A percentile compares a stretch with the other conserved stretches of the same genome.
Evolutionary conservation across 2,329 filamentous ascomycete genomes (phyloP).

Genomic region (Amesomyces nigricolor): DNA sequence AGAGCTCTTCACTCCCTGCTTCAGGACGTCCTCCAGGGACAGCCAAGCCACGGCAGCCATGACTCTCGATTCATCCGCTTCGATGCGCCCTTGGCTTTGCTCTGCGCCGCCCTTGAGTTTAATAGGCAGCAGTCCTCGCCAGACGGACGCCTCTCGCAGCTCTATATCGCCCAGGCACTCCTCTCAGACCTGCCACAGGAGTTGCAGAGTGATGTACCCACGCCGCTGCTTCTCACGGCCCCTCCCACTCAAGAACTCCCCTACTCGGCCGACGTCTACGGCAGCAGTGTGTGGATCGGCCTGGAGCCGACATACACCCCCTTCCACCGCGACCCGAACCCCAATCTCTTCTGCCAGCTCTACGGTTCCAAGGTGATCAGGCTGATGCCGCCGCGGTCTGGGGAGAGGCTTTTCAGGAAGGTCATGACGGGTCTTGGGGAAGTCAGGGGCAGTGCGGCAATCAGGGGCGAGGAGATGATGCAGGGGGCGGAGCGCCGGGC

Average conservation of each 20-base stretch:
- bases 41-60: background rate
- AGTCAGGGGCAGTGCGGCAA: slow-evolving; percentile 36
- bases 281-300: slow-evolving; percentile 82
- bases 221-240: slow-evolving; percentile 54
- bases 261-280: slow-evolving; percentile 80
- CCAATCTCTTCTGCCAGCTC: slow-evolving; percentile 85
- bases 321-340: slow-evolving; percentile 87
- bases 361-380: slow-evolving; percentile 66
- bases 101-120: slow-evolving; percentile 51
- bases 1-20: slow-evolving; percentile 11
- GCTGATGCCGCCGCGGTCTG: slow-evolving; percentile 60
- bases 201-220: slow-evolving; percentile 61
- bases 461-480: slow-evolving; percentile 91
- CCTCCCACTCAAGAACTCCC: slow-evolving; percentile 32
- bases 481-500: slow-evolving; percentile 62
- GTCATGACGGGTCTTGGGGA: slow-evolving; percentile 40
- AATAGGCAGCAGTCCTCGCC: slow-evolving; percentile 34
- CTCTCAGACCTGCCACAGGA: slow-evolving; percentile 60
- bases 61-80: slow-evolving; percentile 47
- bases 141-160: slow-evolving; percentile 30
- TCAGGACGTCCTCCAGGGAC: background rate
- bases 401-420: slow-evolving; percentile 56
- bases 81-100: slow-evolving; percentile 56
- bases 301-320: slow-evolving; percentile 83
- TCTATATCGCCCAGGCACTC: slow-evolving; percentile 84